phyloP scores from a whole-genome alignment of 768 basidiomycete genomes.

The Podaxis rugospora region DNA sequence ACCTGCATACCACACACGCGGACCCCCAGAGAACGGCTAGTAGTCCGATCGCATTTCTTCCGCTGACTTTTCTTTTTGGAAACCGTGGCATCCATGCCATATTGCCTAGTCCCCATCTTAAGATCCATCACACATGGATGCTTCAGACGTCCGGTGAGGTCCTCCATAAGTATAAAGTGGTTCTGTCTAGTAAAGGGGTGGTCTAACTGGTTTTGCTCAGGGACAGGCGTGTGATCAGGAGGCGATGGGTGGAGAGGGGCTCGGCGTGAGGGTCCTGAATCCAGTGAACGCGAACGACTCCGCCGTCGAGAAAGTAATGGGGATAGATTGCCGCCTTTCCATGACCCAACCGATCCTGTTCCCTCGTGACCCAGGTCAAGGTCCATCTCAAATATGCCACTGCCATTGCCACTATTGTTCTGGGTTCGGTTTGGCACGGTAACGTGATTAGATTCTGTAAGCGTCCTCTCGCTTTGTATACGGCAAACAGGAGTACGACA shows the following conservation, averaged over 20 bases:
- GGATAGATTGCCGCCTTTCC: slow-evolving; percentile 21
- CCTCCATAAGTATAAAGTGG: slow-evolving; percentile 99
- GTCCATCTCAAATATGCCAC: slow-evolving; percentile 43
- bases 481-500: slow-evolving; percentile 46
- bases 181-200: slow-evolving; percentile 77
- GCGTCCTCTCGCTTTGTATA: slow-evolving; percentile 57
- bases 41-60: slow-evolving; percentile 96
- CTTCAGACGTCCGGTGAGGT: slow-evolving; percentile 88
- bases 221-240: slow-evolving; percentile 26
- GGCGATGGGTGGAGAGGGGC: slow-evolving; percentile 22
- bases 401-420: slow-evolving; percentile 23
- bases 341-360: slow-evolving; percentile 15
- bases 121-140: slow-evolving; percentile 94
- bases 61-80: slow-evolving; percentile 97
- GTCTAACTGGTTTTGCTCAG: slow-evolving; percentile 30
- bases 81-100: slow-evolving; percentile 90
- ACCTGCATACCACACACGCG: slow-evolving; percentile 99
- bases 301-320: slow-evolving; percentile 37
- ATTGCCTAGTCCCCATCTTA: slow-evolving; percentile 99
- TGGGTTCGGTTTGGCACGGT: not conserved
- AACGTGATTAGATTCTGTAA: slow-evolving; percentile 33
- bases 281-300: slow-evolving; percentile 41
- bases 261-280: slow-evolving; percentile 24
- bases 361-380: slow-evolving; percentile 21
- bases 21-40: slow-evolving; percentile 85